A percentile compares a stretch with the other conserved stretches of the same genome.
phyloP scores from a whole-genome alignment of 306 rosid genomes.

The Delonix regia region DNA sequence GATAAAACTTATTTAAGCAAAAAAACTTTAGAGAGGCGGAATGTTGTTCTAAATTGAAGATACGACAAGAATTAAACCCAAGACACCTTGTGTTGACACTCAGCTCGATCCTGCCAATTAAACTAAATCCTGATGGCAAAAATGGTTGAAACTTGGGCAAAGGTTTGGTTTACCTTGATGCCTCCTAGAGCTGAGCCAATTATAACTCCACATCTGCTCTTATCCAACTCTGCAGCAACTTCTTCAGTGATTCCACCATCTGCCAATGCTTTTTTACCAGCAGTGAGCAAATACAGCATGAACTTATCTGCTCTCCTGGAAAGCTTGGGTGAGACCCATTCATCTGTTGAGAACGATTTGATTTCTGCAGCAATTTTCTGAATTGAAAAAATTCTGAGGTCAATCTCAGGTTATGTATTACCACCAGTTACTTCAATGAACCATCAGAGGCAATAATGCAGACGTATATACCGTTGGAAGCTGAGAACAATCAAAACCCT shows the following conservation, averaged over 20 bases:
- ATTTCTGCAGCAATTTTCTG: conserved; percentile 83
- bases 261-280: conserved; percentile 76
- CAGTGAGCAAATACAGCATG: conserved; percentile 76
- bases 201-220: conserved; percentile 67
- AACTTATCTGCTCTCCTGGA: conserved; percentile 71
- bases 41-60: background rate
- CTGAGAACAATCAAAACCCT: conserved; percentile 67
- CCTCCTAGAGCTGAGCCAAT: conserved; percentile 85
- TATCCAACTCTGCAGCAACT: conserved; percentile 51
- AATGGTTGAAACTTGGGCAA: background rate
- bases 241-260: conserved; percentile 73
- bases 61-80: background rate
- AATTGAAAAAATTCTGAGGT: conserved; percentile 23
- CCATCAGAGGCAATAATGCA: background rate
- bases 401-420: background rate
- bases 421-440: background rate
- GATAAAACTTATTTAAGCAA: too few species aligned
- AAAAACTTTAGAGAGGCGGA: too few species aligned
- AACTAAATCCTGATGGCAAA: background rate
- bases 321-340: conserved; percentile 70
- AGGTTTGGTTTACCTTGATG: conserved; percentile 58
- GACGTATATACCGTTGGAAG: conserved; percentile 58
- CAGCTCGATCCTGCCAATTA: background rate
- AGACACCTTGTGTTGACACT: background rate
- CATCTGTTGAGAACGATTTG: conserved; percentile 73